Conservation (phyloP, 163 green algal species). For the Prototheca wickerhamii region DNA sequence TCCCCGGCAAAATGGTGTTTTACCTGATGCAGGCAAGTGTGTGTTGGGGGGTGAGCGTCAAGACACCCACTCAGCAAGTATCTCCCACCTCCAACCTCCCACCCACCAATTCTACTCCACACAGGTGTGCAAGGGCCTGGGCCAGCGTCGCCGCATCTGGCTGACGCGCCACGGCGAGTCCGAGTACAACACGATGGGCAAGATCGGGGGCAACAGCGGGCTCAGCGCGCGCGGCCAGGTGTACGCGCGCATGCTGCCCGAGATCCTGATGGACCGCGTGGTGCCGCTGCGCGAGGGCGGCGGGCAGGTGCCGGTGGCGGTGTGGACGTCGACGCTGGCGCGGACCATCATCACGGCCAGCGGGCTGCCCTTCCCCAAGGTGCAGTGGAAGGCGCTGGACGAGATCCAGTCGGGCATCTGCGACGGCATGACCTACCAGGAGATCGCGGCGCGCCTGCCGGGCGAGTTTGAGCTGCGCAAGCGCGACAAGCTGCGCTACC, state of each 20-base stretch:
- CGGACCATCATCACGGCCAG: conserved; percentile 83
- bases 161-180: conserved; percentile 77
- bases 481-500: conserved; percentile 86
- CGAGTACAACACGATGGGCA: conserved; percentile 64
- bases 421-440: conserved; percentile 80
- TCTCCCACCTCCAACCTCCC: background rate
- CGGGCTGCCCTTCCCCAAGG: conserved; percentile 73
- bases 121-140: conserved; percentile 75
- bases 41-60: background rate
- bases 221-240: conserved; percentile 47
- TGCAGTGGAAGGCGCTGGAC: conserved; percentile 86
- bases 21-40: conserved; percentile 82
- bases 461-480: conserved; percentile 69
- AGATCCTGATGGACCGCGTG: conserved; percentile 53
- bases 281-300: conserved; percentile 28
- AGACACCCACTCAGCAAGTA: background rate
- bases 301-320: conserved; percentile 44
- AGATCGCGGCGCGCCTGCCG: conserved; percentile 67
- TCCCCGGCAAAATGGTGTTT: conserved; percentile 88
- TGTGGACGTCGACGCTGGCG: conserved; percentile 87
- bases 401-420: conserved; percentile 80
- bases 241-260: conserved; percentile 65
- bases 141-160: conserved; percentile 69
- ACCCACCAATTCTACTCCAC: background rate
- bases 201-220: conserved; percentile 65